Evolutionary conservation across 2,329 filamentous ascomycete species (phyloP), one percentile per base, ranked within the genome.

Genomic region (Colletotrichum liaoningense): DNA sequence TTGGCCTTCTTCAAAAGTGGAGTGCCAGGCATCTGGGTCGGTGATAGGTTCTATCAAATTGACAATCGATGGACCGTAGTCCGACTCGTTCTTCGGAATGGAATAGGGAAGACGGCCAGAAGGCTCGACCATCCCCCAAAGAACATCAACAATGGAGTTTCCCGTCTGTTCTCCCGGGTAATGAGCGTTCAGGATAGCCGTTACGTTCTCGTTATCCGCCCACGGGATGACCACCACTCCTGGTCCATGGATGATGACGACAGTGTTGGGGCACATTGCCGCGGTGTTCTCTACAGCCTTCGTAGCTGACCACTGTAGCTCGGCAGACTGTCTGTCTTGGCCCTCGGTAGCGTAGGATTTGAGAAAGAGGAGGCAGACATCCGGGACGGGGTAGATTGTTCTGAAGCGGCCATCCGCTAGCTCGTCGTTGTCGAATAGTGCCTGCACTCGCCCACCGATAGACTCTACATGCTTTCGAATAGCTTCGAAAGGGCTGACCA

Each of bases 1-100:
- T 1, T 89, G 77, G 0, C 87, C 86, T 62, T 90, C 88, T 0
- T 82, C 84, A 76, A 84, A 90, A 3, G 86, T 84, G 9, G 54
- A 19, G 24, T 56, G 54, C 26, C 54, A 56, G 24, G 54, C 26
- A 56, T 26, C 24, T 8, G 12, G 54, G 54, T 56, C 14, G 14
- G 54, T 24, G 65, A 88, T 88, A 73, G 87, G 84, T 1, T 86
- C 86, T 4, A 86, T 78, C n/a, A 84, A 80, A 72, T 86, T 84
- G 80, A 74, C 84, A 85, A 22, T 79, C 73, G 4, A 38, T 83
- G 68, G 58, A 0, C 66, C 68, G 54, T 28, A 30, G 24, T 19
- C 54, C 14, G 54, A 14, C 26, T 28, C 3, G 26, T 46, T 46
- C 14, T 46, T 6, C 42, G 42, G 42, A 19, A 46, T n/a, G 16